Base-by-base conservation (phyloP, 129 eudicot species). In the Arctium lappa region DNA sequence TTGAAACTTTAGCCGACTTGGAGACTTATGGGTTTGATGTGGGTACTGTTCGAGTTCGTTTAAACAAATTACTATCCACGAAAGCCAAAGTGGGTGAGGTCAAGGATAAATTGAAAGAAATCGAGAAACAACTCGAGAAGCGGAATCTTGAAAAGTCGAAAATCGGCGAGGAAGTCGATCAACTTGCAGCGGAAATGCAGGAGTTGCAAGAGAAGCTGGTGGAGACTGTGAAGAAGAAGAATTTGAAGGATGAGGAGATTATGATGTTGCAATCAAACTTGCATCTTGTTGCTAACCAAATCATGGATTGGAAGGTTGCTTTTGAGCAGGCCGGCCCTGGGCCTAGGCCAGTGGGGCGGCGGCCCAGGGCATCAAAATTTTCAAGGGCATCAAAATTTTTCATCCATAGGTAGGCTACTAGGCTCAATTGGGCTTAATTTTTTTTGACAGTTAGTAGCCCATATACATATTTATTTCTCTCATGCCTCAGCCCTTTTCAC, bases 1-100 rank as follows among this genome's bases (percentile, higher is more conserved):
- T 83, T 80, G 81, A 77, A 83, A 69, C 81, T 16, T 73, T 88
- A 13, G 79, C 3, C 0, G 84, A 88, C 27, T 80, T 88, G 81
- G 89, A 88, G 74, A 8, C 40, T n/a, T 80, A 86, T 32, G 91
- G 89, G 9, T 88, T 88, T 60, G 76, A 86, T 62, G 91, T 86
- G 68, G 77, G 79, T 34, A 31, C 33, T 15, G 22, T 86, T 15
- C 79, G 73, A 30, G 83, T 15, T 16, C 81, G 87, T 68, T 80
- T 85, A 6, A 78, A 48, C 1, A 13, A 69, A 46, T 38, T 88
- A 80, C 75, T 46, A 2, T 37, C 60, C 13, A n/a, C 34, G 36
- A 88, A 86, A 80, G 29, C 4, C 12, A 22, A 56, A 74, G 73
- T 29, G 60, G 22, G 73, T 1, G 37, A 78, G 56, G 69, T 76